Evolutionary conservation across 1,139 yeast genomes (phyloP).

Genomic region (Petasospora fabianii): DNA sequence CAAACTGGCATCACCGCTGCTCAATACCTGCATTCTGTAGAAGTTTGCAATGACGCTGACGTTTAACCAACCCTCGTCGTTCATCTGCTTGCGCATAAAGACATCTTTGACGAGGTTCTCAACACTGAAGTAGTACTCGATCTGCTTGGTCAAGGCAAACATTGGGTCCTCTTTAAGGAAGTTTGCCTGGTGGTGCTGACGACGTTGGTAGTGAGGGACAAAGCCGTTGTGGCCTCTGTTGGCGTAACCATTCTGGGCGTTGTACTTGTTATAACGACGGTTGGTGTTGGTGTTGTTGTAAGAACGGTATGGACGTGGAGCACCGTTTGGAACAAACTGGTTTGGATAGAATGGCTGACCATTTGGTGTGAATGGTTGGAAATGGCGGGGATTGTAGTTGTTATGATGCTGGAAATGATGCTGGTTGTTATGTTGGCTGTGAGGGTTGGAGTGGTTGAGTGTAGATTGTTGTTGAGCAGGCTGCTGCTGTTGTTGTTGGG

Average conservation of each 20-base stretch:
- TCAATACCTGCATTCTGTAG: constrained; percentile 64
- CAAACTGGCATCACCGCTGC: constrained; percentile 45
- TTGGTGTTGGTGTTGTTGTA: constrained; percentile 18
- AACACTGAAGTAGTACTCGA: constrained; percentile 84
- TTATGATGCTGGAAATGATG: constrained; percentile 4
- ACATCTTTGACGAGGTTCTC: constrained; percentile 85
- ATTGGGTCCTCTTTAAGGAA: constrained; percentile 22
- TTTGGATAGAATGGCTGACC: constrained; percentile 15
- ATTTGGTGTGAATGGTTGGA: constrained; percentile 3
- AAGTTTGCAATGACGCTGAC: constrained; percentile 62
- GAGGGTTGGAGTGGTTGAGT: constrained; percentile 10
- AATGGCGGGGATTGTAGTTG: constrained; percentile 10
- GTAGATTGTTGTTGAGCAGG: constrained; percentile 1
- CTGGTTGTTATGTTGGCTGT: constrained; percentile 10
- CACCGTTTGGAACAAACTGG: constrained; percentile 7
- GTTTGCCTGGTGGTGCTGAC: constrained; percentile 23
- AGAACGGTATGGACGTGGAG: constrained; percentile 16
- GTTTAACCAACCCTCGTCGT: constrained; percentile 68
- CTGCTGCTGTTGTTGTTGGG: constrained; percentile 2
- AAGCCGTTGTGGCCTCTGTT: constrained; percentile 1
- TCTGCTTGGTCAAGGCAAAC: constrained; percentile 44
- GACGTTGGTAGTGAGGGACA: constrained; percentile 4
- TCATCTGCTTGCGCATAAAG: constrained; percentile 76
- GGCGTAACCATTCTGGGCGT: constrained; percentile 4
- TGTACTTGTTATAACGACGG: constrained; percentile 15